phyloP scores from a whole-genome alignment of 208 protist genomes.

The Phytomonas sp. region DNA sequence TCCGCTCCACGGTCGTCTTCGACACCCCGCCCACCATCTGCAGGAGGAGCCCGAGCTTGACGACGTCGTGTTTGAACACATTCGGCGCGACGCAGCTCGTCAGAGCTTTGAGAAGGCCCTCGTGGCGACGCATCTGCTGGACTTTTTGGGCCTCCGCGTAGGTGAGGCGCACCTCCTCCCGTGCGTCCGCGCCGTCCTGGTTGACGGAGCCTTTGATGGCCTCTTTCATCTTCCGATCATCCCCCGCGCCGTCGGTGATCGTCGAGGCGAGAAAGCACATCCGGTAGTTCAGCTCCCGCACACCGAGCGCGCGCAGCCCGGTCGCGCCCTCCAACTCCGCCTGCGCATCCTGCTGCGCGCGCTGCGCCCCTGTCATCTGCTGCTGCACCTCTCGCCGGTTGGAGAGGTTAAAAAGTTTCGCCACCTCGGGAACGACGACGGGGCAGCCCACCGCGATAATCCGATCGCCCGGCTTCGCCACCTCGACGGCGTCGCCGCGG shows the following conservation, averaged over 20 bases:
- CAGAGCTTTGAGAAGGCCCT: slow-evolving; percentile 85
- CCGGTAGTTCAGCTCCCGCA: slow-evolving; percentile 96
- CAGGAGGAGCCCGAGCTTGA: slow-evolving; percentile 98
- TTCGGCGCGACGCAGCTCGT: slow-evolving; percentile 89
- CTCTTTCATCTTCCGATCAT: slow-evolving; percentile 84
- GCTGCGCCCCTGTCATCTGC: slow-evolving; percentile 68
- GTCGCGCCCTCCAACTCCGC: slow-evolving; percentile 89
- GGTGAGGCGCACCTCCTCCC: slow-evolving; percentile 42
- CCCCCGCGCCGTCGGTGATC: slow-evolving; percentile 78
- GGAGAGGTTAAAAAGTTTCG: slow-evolving; percentile 81
- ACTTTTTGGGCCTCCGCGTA: slow-evolving; percentile 71
- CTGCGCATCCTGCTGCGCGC: slow-evolving; percentile 76
- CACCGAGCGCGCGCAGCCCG: slow-evolving; percentile 95
- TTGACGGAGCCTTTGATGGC: slow-evolving; percentile 62
- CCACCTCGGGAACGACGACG: slow-evolving; percentile 98
- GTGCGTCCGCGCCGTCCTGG: slow-evolving; percentile 16
- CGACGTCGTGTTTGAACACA: slow-evolving; percentile 96
- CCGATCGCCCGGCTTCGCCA: slow-evolving; percentile 98
- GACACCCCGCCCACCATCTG: slow-evolving; percentile 99
- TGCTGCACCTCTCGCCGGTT: slow-evolving; percentile 84
- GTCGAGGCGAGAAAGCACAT: slow-evolving; percentile 95
- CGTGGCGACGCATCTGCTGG: slow-evolving; percentile 63
- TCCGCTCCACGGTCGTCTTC: slow-evolving; percentile 93
- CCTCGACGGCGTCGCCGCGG: slow-evolving; percentile 95
- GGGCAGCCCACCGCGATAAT: slow-evolving; percentile 92